Base-by-base conservation (phyloP, 2,329 filamentous ascomycete genomes). In the Coleophoma crateriformis region DNA sequence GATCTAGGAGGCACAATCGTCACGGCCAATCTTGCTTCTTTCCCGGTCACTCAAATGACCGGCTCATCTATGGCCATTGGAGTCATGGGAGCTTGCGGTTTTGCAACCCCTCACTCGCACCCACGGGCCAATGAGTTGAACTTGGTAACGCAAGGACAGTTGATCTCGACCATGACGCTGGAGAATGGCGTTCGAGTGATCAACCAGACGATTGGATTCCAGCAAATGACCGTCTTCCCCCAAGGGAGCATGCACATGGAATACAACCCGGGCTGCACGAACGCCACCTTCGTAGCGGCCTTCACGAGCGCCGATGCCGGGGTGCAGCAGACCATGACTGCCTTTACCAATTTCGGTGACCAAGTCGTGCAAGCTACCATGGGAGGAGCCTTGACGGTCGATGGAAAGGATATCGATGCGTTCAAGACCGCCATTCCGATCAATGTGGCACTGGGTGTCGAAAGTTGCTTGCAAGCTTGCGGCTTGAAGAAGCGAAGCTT, bases 171-270 rank as follows among this genome's bases (percentile, higher is more conserved):
- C 57, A 78, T 79, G 70, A 65, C 76, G 2, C 69, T 75, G 15
- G 77, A 78, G 65, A 77, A 76, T 63, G 71, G 72, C 37, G 73
- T 74, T 37, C 50, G 72, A 10, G 59, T 66, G n/a, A 63, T 71
- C 41, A 57, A 55, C 47, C 69, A 69, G 49, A 67, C 61, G 35
- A 63, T 79, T 33, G 57, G 57, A 10, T 64, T 68, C 54, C 71
- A 70, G 60, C 68, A 74, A 62, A 73, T 77, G 65, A 78, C 76
- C 4, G 69, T 75, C 48, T 80, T 80, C 64, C 76, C 73, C 55
- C 70, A 73, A 58, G 79, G 78, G 27, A 68, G 72, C 4, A 59
- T 79, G 14, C 79, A 82, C 64, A 75, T 71, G 13, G 74, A 79
- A 59, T 78, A 71, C 64, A 82, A 82, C 66, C 75, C 77, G 0